Conservation (phyloP, 2,329 filamentous ascomycete species). For the Botrytis elliptica region DNA sequence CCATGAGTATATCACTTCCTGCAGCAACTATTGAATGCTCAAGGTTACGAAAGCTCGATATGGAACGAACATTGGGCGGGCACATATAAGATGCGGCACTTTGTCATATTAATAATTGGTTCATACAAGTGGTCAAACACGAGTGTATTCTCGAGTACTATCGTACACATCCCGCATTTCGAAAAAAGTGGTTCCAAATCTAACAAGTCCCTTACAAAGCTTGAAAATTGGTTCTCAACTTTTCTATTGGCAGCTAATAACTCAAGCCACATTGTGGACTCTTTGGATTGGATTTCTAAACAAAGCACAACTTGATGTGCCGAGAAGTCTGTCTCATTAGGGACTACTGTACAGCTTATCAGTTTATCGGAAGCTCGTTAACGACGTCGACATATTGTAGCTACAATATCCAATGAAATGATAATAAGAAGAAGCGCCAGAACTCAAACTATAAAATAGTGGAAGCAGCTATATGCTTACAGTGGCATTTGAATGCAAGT, state of each 20-base stretch:
- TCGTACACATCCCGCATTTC: not conserved
- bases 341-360: not conserved
- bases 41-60: not conserved
- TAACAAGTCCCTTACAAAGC: not conserved
- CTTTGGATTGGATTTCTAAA: not conserved
- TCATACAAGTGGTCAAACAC: conserved; percentile 5
- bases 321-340: not conserved
- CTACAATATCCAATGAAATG: not conserved
- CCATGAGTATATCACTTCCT: not conserved
- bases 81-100: not conserved
- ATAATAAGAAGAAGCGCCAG: not conserved
- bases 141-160: not conserved
- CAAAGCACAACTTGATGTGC: not conserved
- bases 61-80: not conserved
- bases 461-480: not conserved
- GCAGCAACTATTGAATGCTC: not conserved
- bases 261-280: not conserved
- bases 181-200: not conserved
- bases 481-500: not conserved
- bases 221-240: not conserved
- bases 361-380: not conserved
- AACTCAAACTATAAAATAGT: not conserved
- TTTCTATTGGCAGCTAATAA: not conserved
- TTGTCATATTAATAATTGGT: not conserved
- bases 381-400: not conserved